A percentile compares a stretch with the other conserved stretches of the same genome.
Conservation (phyloP, 257 asterid species). For the Pogostemon cablin region DNA sequence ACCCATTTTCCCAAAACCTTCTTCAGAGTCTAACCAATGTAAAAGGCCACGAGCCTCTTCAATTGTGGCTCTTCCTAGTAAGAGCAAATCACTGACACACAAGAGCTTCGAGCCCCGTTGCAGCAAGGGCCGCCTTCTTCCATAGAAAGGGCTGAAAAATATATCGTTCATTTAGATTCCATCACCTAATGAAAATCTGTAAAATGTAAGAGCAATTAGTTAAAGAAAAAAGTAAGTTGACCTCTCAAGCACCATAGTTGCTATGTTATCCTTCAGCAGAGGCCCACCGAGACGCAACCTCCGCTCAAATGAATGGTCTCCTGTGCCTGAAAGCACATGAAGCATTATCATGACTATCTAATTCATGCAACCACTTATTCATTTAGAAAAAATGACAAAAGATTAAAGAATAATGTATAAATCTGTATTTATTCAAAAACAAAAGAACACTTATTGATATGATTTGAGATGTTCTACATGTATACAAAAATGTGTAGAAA, state of each 20-base stretch:
- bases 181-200: slow-evolving; percentile 16
- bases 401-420: background rate
- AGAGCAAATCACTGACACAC: slow-evolving; percentile 90
- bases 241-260: slow-evolving; percentile 99
- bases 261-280: slow-evolving; percentile 83
- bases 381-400: background rate
- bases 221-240: slow-evolving; percentile 28
- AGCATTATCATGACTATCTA: slow-evolving; percentile 3
- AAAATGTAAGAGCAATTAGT: slow-evolving; percentile 11
- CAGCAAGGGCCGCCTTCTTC: slow-evolving; percentile 85
- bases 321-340: slow-evolving; percentile 64
- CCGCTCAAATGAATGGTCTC: slow-evolving; percentile 91
- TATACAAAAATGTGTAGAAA: too few species aligned
- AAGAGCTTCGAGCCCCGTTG: slow-evolving; percentile 92
- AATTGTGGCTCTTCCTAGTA: slow-evolving; percentile 91
- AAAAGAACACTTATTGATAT: too few species aligned
- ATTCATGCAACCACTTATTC: background rate
- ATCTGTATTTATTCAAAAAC: background rate
- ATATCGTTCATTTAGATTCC: slow-evolving; percentile 27
- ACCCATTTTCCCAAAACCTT: slow-evolving; percentile 92
- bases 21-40: slow-evolving; percentile 86
- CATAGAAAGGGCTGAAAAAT: slow-evolving; percentile 87
- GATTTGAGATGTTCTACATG: too few species aligned
- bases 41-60: slow-evolving; percentile 94
- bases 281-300: slow-evolving; percentile 97